These are phyloP conservation scores for Trypanosoma brucei DNA, from an alignment of 208 protist species.

Conservation along the genomic window DNA sequence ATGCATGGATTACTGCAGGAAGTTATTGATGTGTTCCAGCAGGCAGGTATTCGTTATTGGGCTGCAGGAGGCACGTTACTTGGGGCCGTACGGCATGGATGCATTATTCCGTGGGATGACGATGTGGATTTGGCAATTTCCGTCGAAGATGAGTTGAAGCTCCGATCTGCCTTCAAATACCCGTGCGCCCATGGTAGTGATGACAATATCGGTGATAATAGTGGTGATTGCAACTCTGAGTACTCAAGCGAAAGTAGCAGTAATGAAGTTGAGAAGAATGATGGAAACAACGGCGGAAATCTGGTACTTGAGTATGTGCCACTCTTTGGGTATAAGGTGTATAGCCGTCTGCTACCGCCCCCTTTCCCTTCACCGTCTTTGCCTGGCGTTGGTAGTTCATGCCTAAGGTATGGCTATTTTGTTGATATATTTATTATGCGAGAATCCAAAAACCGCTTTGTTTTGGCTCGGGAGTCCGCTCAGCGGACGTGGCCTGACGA, in stretches of 20 bases:
- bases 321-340: constrained; percentile 38
- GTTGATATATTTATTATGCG: constrained; percentile 28
- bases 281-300: background rate
- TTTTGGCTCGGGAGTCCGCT: constrained; percentile 8
- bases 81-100: constrained; percentile 25
- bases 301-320: constrained; percentile 30
- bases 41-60: constrained; percentile 16
- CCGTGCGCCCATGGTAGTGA: background rate
- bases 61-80: constrained; percentile 30
- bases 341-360: constrained; percentile 15
- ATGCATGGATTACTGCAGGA: constrained; percentile 13
- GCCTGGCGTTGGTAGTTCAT: background rate
- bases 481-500: constrained; percentile 21
- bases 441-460: constrained; percentile 1
- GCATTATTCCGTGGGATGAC: constrained; percentile 41
- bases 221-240: background rate
- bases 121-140: constrained; percentile 30
- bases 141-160: constrained; percentile 14
- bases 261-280: background rate
- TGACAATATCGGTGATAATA: background rate
- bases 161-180: constrained; percentile 15
- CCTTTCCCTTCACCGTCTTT: background rate
- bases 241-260: background rate
- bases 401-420: constrained; percentile 27
- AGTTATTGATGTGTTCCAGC: constrained; percentile 9